Percentiles rank a stretch among this genome's conserved stretches.
phyloP scores from a whole-genome alignment of 73 alveolate genomes.

The Durusdinium trenchii region DNA sequence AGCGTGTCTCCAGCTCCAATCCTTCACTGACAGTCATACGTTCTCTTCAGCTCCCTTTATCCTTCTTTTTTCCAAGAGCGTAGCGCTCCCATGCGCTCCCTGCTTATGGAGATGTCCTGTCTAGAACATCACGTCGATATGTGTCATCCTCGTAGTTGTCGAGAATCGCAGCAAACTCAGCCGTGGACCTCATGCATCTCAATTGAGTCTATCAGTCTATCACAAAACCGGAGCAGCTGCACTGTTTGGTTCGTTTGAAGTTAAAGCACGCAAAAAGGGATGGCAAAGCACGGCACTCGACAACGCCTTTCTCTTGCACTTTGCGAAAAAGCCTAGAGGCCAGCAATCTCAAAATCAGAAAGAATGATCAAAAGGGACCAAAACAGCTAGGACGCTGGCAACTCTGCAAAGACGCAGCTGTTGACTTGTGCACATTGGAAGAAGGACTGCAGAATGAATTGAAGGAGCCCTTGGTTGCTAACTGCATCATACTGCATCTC shows the following conservation, averaged over 20 bases:
- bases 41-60: no score
- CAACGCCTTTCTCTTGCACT: slow-evolving; percentile 16
- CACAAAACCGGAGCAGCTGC: neutral
- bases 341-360: neutral
- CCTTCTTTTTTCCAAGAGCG: no score
- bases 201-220: neutral
- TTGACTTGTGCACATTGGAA: slow-evolving; percentile 72
- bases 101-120: slow-evolving; percentile 63
- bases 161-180: slow-evolving; percentile 73
- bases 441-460: slow-evolving; percentile 57
- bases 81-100: no score
- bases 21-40: slow-evolving; percentile 5
- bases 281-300: slow-evolving; percentile 9
- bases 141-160: slow-evolving; percentile 60
- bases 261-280: neutral
- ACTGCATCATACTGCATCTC: neutral
- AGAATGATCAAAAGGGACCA: neutral
- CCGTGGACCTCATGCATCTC: neutral
- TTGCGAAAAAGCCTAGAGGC: slow-evolving; percentile 89
- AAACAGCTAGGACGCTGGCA: neutral
- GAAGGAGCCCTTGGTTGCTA: slow-evolving; percentile 45
- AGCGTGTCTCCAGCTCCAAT: slow-evolving; percentile 59
- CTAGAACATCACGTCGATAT: slow-evolving; percentile 25
- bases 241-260: neutral
- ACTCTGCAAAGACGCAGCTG: slow-evolving; percentile 83